Conservation (phyloP, 441 rosid genomes). For the Arabidopsis hybrid region DNA sequence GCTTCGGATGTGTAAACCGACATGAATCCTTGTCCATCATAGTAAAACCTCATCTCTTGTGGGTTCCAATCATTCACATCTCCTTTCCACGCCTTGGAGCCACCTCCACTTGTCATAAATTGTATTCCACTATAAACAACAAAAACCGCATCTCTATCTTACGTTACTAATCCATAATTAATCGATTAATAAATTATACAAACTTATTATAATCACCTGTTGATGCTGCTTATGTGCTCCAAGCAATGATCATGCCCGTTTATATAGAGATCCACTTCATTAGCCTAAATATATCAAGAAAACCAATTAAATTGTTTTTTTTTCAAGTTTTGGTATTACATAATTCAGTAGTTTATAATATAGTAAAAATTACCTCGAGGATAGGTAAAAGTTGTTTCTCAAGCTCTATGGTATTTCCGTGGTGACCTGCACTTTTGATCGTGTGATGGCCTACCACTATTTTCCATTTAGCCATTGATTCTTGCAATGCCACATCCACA, state of each 20-base stretch:
- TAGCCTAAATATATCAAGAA: slow-evolving; percentile 33
- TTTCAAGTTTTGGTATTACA: too few species aligned
- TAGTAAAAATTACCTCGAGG: slow-evolving; percentile 57
- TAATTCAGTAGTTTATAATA: background rate
- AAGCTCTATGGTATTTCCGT: slow-evolving; percentile 70
- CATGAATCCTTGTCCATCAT: slow-evolving; percentile 62
- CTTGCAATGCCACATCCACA: slow-evolving; percentile 45
- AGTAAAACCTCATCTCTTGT: slow-evolving; percentile 44
- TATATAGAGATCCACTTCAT: slow-evolving; percentile 52
- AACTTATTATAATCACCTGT: slow-evolving; percentile 37
- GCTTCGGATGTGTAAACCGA: slow-evolving; percentile 39
- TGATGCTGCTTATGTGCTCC: slow-evolving; percentile 48
- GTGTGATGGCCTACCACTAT: slow-evolving; percentile 91
- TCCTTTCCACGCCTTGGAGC: slow-evolving; percentile 61
- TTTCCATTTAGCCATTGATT: slow-evolving; percentile 76
- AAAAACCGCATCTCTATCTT: background rate
- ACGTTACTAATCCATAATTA: background rate
- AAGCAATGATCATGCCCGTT: slow-evolving; percentile 70
- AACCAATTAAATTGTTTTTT: background rate
- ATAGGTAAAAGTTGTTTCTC: slow-evolving; percentile 64
- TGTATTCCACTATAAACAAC: slow-evolving; percentile 42
- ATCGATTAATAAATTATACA: background rate
- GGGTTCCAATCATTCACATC: slow-evolving; percentile 16
- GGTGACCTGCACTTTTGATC: slow-evolving; percentile 77
- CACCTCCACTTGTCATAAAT: slow-evolving; percentile 58